Percentiles rank a stretch among this genome's conserved stretches.
Conservation (phyloP, 345 rosid genomes). For the Melaleuca quinquenervia region DNA sequence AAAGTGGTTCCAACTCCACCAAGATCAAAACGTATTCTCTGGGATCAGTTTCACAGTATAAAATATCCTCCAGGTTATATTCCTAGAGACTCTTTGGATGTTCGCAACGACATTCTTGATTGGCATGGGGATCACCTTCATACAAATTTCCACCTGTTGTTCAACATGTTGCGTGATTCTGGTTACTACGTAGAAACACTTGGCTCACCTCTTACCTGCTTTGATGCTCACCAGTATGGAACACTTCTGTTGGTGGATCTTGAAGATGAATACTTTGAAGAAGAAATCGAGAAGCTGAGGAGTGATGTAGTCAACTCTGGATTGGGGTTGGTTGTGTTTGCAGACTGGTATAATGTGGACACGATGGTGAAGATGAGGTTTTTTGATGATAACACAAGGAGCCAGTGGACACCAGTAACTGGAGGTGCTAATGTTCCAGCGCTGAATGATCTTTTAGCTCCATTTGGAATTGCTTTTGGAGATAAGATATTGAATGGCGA, state of each 20-base stretch:
- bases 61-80: conserved; percentile 99
- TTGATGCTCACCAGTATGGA: conserved; percentile 87
- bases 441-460: conserved; percentile 76
- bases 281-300: conserved; percentile 85
- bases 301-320: conserved; percentile 73
- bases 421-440: conserved; percentile 99
- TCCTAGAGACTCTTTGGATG: conserved; percentile 97
- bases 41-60: conserved; percentile 98
- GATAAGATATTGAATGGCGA: conserved; percentile 93
- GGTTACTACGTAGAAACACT: conserved; percentile 93
- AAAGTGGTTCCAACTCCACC: conserved; percentile 88
- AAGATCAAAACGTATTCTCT: conserved; percentile 74
- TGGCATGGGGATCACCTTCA: conserved; percentile 99
- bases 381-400: conserved; percentile 92
- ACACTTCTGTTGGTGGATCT: conserved; percentile 93
- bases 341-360: conserved; percentile 97
- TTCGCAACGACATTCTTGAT: conserved; percentile 94
- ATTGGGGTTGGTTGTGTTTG: conserved; percentile 76
- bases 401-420: conserved; percentile 99
- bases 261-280: conserved; percentile 88
- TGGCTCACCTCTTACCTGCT: conserved; percentile 96
- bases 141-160: conserved; percentile 92
- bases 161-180: conserved; percentile 83
- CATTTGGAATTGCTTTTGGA: conserved; percentile 99
- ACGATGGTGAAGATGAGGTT: conserved; percentile 99